These are phyloP conservation scores for Myochromella boudieri DNA, from an alignment of 768 basidiomycete species.

Conservation along the genomic window DNA sequence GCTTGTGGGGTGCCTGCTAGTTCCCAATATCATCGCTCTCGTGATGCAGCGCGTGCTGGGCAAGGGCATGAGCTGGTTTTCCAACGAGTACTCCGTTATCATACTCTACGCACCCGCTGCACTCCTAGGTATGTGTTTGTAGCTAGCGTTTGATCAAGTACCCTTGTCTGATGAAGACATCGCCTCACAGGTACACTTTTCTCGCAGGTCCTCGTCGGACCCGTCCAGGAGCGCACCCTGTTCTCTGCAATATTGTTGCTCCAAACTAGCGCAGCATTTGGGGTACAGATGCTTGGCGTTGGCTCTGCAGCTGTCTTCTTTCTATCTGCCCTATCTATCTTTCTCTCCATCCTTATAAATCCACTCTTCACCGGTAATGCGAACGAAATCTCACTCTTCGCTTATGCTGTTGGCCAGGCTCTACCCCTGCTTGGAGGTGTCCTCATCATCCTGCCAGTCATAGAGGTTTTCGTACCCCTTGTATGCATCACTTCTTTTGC, in stretches of 20 bases:
- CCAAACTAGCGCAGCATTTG: slow-evolving; percentile 53
- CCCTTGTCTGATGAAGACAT: background rate
- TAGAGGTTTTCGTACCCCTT: slow-evolving; percentile 91
- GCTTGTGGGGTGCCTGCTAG: slow-evolving; percentile 55
- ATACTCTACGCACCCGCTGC: slow-evolving; percentile 75
- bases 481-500: slow-evolving; percentile 37
- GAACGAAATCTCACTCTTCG: slow-evolving; percentile 50
- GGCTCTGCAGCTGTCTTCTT: slow-evolving; percentile 81
- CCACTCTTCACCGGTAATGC: slow-evolving; percentile 26
- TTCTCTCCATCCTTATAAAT: slow-evolving; percentile 58
- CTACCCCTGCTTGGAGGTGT: slow-evolving; percentile 57
- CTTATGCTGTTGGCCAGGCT: slow-evolving; percentile 62
- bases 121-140: slow-evolving; percentile 54
- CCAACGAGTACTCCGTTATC: slow-evolving; percentile 62
- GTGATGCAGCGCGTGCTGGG: slow-evolving; percentile 62
- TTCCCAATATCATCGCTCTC: slow-evolving; percentile 71
- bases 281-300: slow-evolving; percentile 63
- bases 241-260: slow-evolving; percentile 63
- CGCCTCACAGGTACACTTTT: slow-evolving; percentile 51
- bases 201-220: slow-evolving; percentile 58
- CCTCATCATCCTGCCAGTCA: slow-evolving; percentile 55
- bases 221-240: slow-evolving; percentile 57
- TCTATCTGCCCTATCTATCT: slow-evolving; percentile 56
- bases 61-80: slow-evolving; percentile 86
- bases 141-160: background rate